Evolutionary conservation across 192 early-diverging fungal species (phyloP).

Genomic region (Coemansia sp.): DNA sequence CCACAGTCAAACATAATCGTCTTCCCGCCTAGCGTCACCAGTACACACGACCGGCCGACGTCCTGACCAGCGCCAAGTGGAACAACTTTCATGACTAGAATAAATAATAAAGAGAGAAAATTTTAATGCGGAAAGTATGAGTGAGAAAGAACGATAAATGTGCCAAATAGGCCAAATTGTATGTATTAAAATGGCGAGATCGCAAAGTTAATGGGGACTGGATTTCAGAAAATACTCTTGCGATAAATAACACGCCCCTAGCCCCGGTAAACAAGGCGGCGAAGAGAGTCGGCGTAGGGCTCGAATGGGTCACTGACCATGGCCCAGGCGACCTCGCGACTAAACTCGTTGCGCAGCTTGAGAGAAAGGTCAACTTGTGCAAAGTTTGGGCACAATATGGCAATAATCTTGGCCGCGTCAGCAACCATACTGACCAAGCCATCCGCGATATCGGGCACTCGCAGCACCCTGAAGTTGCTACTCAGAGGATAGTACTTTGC

Average conservation of each 20-base stretch:
- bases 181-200: neutral
- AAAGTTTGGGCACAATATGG: neutral
- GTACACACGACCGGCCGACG: conserved; percentile 82
- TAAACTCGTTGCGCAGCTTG: neutral
- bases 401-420: neutral
- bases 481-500: neutral
- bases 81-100: conserved; percentile 56
- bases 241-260: neutral
- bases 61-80: conserved; percentile 84
- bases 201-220: neutral
- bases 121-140: neutral
- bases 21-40: conserved; percentile 76
- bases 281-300: neutral
- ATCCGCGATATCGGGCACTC: neutral
- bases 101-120: conserved; percentile 6
- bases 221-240: neutral
- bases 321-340: neutral
- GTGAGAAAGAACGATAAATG: neutral
- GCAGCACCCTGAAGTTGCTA: neutral
- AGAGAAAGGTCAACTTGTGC: neutral
- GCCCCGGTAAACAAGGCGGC: conserved; percentile 5
- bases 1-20: conserved; percentile 94
- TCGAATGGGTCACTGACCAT: neutral
- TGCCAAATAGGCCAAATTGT: neutral
- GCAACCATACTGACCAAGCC: neutral